phyloP scores from a whole-genome alignment of 73 alveolate genomes.

The Paramecium sonneborni region DNA sequence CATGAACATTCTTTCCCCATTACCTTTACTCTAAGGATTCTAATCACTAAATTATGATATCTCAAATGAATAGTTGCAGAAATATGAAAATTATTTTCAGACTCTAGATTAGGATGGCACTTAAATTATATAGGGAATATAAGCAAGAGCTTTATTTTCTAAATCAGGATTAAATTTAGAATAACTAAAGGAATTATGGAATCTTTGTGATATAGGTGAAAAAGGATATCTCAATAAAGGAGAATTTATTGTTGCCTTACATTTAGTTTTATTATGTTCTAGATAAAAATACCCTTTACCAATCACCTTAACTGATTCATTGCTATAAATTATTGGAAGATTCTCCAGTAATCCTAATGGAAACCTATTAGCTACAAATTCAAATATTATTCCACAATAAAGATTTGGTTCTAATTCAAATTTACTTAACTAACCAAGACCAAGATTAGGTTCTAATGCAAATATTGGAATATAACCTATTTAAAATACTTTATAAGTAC shows the following conservation, averaged over 20 bases:
- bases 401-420: slow-evolving; percentile 43
- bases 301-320: not conserved
- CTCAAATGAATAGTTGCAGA: not conserved
- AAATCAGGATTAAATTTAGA: not conserved
- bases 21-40: slow-evolving; percentile 20
- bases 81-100: slow-evolving; percentile 25
- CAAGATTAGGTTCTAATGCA: slow-evolving; percentile 22
- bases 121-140: not conserved
- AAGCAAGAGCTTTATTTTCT: not conserved
- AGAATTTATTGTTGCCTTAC: slow-evolving; percentile 29
- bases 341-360: slow-evolving; percentile 17
- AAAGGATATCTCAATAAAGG: slow-evolving; percentile 40
- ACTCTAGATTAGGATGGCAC: slow-evolving; percentile 16
- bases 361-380: not conserved
- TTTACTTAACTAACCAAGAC: not conserved
- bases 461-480: not conserved
- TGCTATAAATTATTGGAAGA: not conserved
- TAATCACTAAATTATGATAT: not conserved
- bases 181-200: slow-evolving; percentile 28
- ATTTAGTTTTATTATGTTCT: not conserved
- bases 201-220: slow-evolving; percentile 37
- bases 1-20: not conserved
- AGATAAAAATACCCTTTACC: slow-evolving; percentile 1
- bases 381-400: not conserved
- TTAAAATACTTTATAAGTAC: not conserved